Evolutionary conservation across 306 rosid species (phyloP).

Genomic region (Trichosanthes truncata): DNA sequence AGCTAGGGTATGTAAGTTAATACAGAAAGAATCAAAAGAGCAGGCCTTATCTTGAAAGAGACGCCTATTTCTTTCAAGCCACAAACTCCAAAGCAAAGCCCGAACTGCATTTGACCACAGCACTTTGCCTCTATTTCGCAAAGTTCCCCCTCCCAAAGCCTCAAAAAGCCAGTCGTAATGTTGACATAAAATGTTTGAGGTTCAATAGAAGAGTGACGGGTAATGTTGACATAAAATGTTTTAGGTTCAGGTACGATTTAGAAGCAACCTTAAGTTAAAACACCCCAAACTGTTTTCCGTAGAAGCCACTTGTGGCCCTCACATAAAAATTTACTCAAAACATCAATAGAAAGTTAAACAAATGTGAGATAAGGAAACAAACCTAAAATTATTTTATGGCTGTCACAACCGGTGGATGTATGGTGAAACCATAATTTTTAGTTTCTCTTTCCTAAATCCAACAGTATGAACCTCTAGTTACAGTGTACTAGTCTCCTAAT

Average conservation of each 20-base stretch:
- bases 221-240: neutral
- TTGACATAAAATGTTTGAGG: no score
- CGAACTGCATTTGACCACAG: no score
- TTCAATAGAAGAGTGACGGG: conserved; percentile 9
- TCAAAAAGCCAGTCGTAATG: no score
- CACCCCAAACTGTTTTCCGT: neutral
- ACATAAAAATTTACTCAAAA: no score
- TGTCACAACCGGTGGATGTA: neutral
- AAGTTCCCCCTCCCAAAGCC: no score
- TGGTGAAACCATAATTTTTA: neutral
- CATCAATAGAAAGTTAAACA: neutral
- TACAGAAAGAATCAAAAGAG: no score
- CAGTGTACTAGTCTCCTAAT: neutral
- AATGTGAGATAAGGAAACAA: neutral
- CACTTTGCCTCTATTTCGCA: no score
- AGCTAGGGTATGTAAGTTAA: no score
- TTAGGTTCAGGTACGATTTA: neutral
- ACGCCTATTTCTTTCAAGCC: no score
- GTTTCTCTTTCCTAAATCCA: neutral
- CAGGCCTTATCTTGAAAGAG: no score
- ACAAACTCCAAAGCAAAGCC: no score
- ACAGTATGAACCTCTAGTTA: neutral
- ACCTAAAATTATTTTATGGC: neutral
- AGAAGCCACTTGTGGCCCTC: neutral
- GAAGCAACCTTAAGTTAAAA: neutral